A percentile compares a stretch with the other conserved stretches of the same genome.
phyloP scores from a whole-genome alignment of 345 rosid genomes.

The Eucalyptus dawsonii region DNA sequence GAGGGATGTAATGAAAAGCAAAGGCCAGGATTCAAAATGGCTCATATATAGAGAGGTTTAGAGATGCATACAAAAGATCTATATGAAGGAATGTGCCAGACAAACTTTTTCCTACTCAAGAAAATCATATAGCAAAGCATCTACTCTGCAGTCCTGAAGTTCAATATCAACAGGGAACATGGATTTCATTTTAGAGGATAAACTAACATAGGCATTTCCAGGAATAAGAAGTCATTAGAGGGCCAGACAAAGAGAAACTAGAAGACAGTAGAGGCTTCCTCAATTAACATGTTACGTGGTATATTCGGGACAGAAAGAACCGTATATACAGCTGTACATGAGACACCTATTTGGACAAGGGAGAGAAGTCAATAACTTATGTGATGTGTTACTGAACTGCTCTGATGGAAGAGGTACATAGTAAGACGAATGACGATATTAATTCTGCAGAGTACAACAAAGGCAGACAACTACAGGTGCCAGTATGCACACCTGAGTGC shows the following conservation, averaged over 20 bases:
- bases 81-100: background rate
- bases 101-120: background rate
- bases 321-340: background rate
- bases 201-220: background rate
- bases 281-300: background rate
- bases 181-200: background rate
- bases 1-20: background rate
- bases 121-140: background rate
- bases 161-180: background rate
- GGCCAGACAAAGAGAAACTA: background rate
- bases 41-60: background rate
- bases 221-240: background rate
- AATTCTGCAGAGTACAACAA: no score
- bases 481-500: no score
- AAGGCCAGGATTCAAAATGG: background rate
- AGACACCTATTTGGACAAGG: background rate
- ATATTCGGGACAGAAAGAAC: background rate
- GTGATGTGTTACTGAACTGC: no score
- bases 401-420: no score
- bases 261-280: background rate
- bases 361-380: no score
- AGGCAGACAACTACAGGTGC: no score
- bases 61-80: background rate
- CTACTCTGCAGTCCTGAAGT: background rate
- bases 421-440: no score